Base-by-base conservation (phyloP, 2,329 filamentous ascomycete genomes). In the Cryphonectria nitschkei region DNA sequence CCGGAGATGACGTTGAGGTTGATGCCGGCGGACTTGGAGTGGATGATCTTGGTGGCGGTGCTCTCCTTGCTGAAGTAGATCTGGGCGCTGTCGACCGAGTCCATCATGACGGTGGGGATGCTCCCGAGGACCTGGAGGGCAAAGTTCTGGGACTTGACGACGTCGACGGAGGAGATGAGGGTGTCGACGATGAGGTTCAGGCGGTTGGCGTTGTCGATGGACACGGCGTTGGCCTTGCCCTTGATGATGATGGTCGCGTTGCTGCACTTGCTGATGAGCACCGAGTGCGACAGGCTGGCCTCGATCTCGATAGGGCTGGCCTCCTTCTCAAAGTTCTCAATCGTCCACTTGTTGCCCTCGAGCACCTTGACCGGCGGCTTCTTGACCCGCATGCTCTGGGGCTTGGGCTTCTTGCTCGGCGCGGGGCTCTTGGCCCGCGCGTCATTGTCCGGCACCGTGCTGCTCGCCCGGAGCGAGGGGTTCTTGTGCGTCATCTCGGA, bases 401-500 rank as follows among this genome's bases (percentile, higher is more conserved):
- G 93, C 84, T 95, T 95, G 67, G 92, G 92, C 81, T 94, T 95
- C 82, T 94, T 95, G 75, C 90, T 92, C 1, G 96, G 96, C 26
- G 93, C 92, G 1, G 94, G 95, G 74, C 93, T 97, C 86, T 96
- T 97, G 70, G 88, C 90, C 65, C 93, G 88, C 34, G 83, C 78
- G 8, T 84, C 84, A 72, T 85, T 86, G 32, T 86, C 88, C 39
- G 92, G 86, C 3, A 95, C 93, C 1, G 89, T 87, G 16, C 93
- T 92, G 72, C 85, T 85, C 34, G 93, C 88, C 73, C 96, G 91
- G 70, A 99, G 85, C 13, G 90, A 89, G 19, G 96, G 96, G 82
- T 99, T 99, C 85, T 98, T 98, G 83, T 99, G 96, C 72, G 96
- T 99, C 95, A 98, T 98, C 81, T 98, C 87, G 68, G 93, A 96